Evolutionary conservation across 2,329 filamentous ascomycete species (phyloP), one percentile per base, ranked within the genome.

Genomic region (Penicillium decumbens): DNA sequence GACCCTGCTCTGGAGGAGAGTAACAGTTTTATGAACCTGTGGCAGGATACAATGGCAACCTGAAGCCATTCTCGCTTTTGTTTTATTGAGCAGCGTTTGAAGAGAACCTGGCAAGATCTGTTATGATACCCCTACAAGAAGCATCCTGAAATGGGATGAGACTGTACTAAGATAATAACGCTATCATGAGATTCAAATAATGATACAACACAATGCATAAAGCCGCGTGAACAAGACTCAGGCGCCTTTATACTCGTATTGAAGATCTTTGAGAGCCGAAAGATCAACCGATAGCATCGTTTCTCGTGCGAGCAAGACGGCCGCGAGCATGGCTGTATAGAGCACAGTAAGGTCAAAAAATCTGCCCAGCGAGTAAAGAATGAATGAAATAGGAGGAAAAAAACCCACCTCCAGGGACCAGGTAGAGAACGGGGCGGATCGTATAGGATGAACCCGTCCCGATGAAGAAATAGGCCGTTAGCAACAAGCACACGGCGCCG

Each of bases 221-320:
- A 37, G 15, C 32, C 9, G 8, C 33, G 9, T 12, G 15, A 37
- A 18, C 15, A 10, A 20, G 18, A 23, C n/a, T 43, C 65, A 72
- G 24, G 69, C 71, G 29, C 71, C 71, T 58, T 74, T 74, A 47
- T 71, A 72, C 28, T 65, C 65, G 52, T 74, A 74, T 33, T 65
- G 67, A 40, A 74, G 64, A 49, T 62, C 57, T 50, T 72, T 67
- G 32, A 74, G 65, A 30, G 65, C 52, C 12, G 58, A 58, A 8
- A 72, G 51, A 49, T 74, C 67, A 45, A 74, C 70, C 38, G 69
- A 72, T 33, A 62, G 52, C 65, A 73, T 72, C 3, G 65, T 51
- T 42, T 58, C 59, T 48, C 58, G 62, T n/a, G 64, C 69, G 25
- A 70, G 50, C 39, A 65, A 49, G 18, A 65, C 59, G n/a, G 59